phyloP scores from a whole-genome alignment of 1,284 basidiomycete genomes.

The Cryptococcus sp. region DNA sequence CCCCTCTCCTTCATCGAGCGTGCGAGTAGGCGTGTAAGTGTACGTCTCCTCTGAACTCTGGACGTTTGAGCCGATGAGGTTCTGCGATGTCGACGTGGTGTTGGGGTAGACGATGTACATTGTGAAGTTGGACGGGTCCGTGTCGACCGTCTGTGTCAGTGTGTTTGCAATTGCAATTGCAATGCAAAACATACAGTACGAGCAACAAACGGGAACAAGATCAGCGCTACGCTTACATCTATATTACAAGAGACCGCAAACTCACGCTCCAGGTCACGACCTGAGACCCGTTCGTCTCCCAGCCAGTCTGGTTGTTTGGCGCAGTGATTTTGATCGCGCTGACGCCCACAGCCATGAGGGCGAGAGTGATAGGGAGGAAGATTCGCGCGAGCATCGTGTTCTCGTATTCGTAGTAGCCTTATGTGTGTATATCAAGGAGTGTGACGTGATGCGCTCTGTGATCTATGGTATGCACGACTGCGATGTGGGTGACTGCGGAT shows the following conservation, averaged over 20 bases:
- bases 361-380: conserved; percentile 23
- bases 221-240: neutral
- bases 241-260: neutral
- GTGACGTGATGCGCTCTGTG: too few relatives aligned
- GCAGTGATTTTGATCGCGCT: conserved; percentile 37
- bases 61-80: conserved; percentile 30
- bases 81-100: conserved; percentile 24
- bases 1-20: conserved; percentile 23
- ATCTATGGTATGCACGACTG: too few relatives aligned
- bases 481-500: too few relatives aligned
- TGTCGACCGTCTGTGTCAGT: conserved; percentile 32
- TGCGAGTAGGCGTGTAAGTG: conserved; percentile 37
- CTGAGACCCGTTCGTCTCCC: conserved; percentile 29
- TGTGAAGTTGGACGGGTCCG: conserved; percentile 41
- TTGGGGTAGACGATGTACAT: conserved; percentile 37
- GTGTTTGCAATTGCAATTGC: too few relatives aligned
- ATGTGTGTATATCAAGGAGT: too few relatives aligned
- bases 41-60: conserved; percentile 33
- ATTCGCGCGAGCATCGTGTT: too few relatives aligned
- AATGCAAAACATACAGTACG: too few relatives aligned
- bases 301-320: conserved; percentile 36
- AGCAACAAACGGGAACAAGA: neutral
- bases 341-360: neutral
- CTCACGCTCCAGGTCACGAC: conserved; percentile 42
- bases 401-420: too few relatives aligned